These are phyloP conservation scores for Pontederia crassipes DNA, from an alignment of 176 grass and related monocot genomes.

Conservation along the genomic window DNA sequence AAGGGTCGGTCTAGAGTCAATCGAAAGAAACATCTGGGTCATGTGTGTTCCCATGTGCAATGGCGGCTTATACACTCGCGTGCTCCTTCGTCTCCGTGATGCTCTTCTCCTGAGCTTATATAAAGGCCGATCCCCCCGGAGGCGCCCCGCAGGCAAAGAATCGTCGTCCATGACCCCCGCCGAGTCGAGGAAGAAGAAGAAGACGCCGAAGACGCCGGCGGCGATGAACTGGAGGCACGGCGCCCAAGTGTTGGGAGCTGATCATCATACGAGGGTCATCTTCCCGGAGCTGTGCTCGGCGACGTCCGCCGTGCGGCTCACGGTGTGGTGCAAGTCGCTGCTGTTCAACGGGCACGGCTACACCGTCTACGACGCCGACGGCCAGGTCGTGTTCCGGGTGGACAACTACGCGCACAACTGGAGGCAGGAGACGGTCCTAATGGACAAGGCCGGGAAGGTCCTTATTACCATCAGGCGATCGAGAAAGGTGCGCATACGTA, in stretches of 20 bases:
- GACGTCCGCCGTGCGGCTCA: constrained; percentile 13
- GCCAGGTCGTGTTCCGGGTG: constrained; percentile 48
- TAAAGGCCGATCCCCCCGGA: too few species aligned
- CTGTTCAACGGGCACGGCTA: constrained; percentile 56
- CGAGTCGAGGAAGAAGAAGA: not conserved
- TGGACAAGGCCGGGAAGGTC: constrained; percentile 41
- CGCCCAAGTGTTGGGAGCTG: too few species aligned
- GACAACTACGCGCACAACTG: constrained; percentile 36
- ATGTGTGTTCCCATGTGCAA: too few species aligned
- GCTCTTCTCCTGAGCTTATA: too few species aligned
- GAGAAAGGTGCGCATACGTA: constrained; percentile 20
- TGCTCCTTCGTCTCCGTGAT: too few species aligned
- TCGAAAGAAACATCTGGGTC: too few species aligned
- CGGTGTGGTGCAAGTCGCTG: constrained; percentile 69
- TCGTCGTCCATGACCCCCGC: too few species aligned
- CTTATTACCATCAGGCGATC: constrained; percentile 46
- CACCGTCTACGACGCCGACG: constrained; percentile 43
- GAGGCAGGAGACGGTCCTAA: constrained; percentile 39
- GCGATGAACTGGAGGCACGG: not conserved
- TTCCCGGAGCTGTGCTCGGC: constrained; percentile 16
- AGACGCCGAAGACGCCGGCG: not conserved
- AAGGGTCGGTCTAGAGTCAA: too few species aligned
- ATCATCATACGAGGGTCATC: not conserved
- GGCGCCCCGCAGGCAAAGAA: too few species aligned
- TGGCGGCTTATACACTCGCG: too few species aligned